Base-by-base conservation (phyloP, 805 yeast genomes). In the Alloascoidea africana region DNA sequence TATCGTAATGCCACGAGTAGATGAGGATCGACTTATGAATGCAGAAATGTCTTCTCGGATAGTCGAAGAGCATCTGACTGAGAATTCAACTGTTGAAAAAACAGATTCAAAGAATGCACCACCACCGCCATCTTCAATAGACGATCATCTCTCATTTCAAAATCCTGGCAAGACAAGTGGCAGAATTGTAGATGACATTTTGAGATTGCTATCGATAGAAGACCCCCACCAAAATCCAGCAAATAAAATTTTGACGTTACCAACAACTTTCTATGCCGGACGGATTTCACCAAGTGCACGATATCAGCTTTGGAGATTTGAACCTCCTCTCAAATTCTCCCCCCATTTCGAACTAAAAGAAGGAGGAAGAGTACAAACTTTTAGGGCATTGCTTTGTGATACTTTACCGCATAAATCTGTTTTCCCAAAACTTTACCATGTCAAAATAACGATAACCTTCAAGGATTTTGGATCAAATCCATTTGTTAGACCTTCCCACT, bases 141-240 rank as follows among this genome's bases (percentile, higher is more conserved):
- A n/a, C n/a, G n/a, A n/a, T n/a, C n/a, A n/a, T n/a, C n/a, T n/a
- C n/a, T n/a, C n/a, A n/a, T n/a, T n/a, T n/a, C 30, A 23, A n/a
- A 23, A 23, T 8, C 13, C 30, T 8, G 30, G 30, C 13, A 23
- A n/a, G 30, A 8, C 30, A n/a, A 23, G 30, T 23, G 13, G 13
- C 13, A 23, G 30, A 23, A 8, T 23, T 8, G n/a, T 23, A 23
- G 30, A 23, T 23, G 30, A 23, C n/a, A n/a, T 23, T 23, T n/a
- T 23, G n/a, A 23, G 30, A 23, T n/a, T 23, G n/a, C 30, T 23
- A 23, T 23, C 30, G n/a, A 23, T 23, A 23, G n/a, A 23, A n/a
- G 13, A 23, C n/a, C 30, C 30, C n/a, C n/a, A n/a, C n/a, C 30
- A 23, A 23, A 8, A 8, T 23, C 30, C 8, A 23, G 30, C 8